Conservation (phyloP, 1,284 basidiomycete species). For the Phellinidium pouzarii region DNA sequence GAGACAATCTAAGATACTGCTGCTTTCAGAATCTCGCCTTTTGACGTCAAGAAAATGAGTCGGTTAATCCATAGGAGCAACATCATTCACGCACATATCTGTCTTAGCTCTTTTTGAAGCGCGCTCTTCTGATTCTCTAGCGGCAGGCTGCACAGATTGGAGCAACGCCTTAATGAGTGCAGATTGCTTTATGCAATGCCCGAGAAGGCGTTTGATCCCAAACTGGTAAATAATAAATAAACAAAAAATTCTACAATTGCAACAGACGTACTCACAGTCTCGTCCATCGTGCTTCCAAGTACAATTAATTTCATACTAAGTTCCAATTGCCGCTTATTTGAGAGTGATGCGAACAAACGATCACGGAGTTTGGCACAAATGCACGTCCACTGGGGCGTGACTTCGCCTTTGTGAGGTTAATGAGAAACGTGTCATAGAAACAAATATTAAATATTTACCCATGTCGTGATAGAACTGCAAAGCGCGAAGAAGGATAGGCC, state of each 20-base stretch:
- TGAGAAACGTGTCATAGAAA: too few species aligned
- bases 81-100: constrained; percentile 39
- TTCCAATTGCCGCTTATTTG: constrained; percentile 45
- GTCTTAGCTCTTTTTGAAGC: constrained; percentile 58
- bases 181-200: constrained; percentile 41
- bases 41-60: background rate
- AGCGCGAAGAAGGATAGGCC: constrained; percentile 42
- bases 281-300: constrained; percentile 37
- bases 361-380: constrained; percentile 40
- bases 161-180: constrained; percentile 56
- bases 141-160: constrained; percentile 41
- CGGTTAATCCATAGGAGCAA: background rate
- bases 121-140: constrained; percentile 36
- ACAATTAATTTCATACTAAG: constrained; percentile 50
- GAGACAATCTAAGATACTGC: constrained; percentile 40
- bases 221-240: constrained; percentile 33
- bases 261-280: constrained; percentile 37
- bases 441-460: constrained; percentile 35
- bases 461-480: constrained; percentile 41
- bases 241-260: background rate
- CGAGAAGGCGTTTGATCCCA: constrained; percentile 44
- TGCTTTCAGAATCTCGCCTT: constrained; percentile 8
- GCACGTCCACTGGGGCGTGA: constrained; percentile 30
- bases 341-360: constrained; percentile 47
- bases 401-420: constrained; percentile 1